These are phyloP conservation scores for Pilobolus umbonatus DNA, from an alignment of 192 early-diverging fungal species.

Conservation along the genomic window DNA sequence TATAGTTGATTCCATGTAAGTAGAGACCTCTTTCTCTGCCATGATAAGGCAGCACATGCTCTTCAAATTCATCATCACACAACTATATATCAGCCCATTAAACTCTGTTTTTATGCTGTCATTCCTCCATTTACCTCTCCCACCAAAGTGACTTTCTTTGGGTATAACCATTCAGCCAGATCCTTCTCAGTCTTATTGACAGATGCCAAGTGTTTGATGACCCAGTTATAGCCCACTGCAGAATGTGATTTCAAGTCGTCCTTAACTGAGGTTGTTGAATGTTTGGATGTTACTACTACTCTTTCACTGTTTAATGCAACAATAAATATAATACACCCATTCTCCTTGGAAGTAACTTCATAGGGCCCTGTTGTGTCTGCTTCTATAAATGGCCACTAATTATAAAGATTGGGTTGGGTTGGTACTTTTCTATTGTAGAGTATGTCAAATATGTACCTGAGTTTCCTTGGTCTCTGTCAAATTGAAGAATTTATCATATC, in stretches of 20 bases:
- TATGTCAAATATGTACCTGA: slow-evolving; percentile 30
- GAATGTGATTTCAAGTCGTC: slow-evolving; percentile 39
- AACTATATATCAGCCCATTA: slow-evolving; percentile 46
- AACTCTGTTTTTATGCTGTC: not conserved
- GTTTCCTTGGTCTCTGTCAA: slow-evolving; percentile 59
- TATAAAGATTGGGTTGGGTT: not conserved
- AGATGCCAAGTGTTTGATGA: slow-evolving; percentile 57
- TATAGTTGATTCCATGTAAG: slow-evolving; percentile 88
- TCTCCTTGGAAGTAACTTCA: slow-evolving; percentile 92
- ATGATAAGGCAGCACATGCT: slow-evolving; percentile 88
- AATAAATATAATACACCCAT: slow-evolving; percentile 93
- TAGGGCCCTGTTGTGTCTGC: slow-evolving; percentile 75
- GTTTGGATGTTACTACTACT: slow-evolving; percentile 88
- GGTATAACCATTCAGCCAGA: slow-evolving; percentile 66
- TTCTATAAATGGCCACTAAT: slow-evolving; percentile 53
- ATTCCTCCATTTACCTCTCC: slow-evolving; percentile 54
- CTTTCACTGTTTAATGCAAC: slow-evolving; percentile 54
- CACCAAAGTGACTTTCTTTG: slow-evolving; percentile 77
- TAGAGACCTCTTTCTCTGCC: slow-evolving; percentile 76
- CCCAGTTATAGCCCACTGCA: slow-evolving; percentile 66
- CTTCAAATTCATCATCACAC: slow-evolving; percentile 93
- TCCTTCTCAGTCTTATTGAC: slow-evolving; percentile 57
- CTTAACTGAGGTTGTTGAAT: slow-evolving; percentile 46
- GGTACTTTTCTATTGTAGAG: not conserved
- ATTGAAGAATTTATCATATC: slow-evolving; percentile 99